A percentile compares a stretch with the other conserved stretches of the same genome.
Conservation (phyloP, 345 rosid genomes). For the Sonneratia caseolaris region DNA sequence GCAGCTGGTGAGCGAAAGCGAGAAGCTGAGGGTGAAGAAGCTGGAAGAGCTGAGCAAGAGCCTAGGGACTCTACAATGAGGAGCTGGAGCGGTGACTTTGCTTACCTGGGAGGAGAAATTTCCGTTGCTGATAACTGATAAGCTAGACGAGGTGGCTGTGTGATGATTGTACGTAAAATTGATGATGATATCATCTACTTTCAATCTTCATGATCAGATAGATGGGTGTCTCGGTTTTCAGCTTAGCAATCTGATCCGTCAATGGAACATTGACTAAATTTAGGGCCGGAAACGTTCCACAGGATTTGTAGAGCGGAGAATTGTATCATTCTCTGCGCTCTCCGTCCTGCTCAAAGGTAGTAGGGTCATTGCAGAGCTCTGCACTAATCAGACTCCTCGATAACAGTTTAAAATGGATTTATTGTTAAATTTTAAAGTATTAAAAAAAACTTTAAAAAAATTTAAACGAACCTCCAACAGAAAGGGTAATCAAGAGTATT, state of each 20-base stretch:
- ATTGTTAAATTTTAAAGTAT: too few relatives aligned
- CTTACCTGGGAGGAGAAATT: background rate
- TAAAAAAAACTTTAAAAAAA: too few relatives aligned
- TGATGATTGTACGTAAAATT: slow-evolving; percentile 53
- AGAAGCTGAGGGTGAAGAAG: slow-evolving; percentile 65
- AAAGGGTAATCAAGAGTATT: too few relatives aligned
- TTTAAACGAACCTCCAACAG: too few relatives aligned
- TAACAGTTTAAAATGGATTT: too few relatives aligned
- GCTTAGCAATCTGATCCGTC: slow-evolving; percentile 11
- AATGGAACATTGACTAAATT: slow-evolving; percentile 5
- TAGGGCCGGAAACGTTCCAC: slow-evolving; percentile 2
- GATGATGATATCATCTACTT: slow-evolving; percentile 13
- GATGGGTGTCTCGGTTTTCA: slow-evolving; percentile 20
- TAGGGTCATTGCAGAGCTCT: background rate
- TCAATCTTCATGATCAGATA: slow-evolving; percentile 9
- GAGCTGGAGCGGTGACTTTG: background rate
- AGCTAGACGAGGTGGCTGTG: slow-evolving; percentile 25
- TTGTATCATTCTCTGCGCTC: background rate
- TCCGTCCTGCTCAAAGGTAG: too few relatives aligned
- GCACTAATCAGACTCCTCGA: background rate
- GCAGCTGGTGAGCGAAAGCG: slow-evolving; percentile 70
- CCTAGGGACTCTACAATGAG: slow-evolving; percentile 18
- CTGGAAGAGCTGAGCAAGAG: slow-evolving; percentile 70
- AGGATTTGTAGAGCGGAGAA: background rate
- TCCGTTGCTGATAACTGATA: slow-evolving; percentile 31